phyloP scores from a whole-genome alignment of 106 monocot genomes.

The Hemerocallis citrina region DNA sequence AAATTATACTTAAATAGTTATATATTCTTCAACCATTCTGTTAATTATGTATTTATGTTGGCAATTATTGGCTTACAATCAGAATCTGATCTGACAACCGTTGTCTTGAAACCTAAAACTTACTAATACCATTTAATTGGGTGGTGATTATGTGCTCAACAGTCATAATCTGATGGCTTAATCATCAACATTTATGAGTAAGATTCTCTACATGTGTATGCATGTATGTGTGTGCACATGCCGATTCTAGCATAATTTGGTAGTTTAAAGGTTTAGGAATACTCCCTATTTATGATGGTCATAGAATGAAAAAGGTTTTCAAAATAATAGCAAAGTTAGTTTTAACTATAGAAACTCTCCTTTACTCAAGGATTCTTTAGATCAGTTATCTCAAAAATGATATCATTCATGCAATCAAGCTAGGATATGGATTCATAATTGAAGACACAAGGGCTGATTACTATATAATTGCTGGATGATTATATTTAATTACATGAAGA shows the following conservation, averaged over 20 bases:
- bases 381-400: no score
- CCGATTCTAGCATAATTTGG: not conserved
- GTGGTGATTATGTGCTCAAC: not conserved
- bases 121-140: not conserved
- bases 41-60: not conserved
- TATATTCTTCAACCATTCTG: not conserved
- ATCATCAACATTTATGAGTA: not conserved
- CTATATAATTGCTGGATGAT: no score
- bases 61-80: not conserved
- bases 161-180: not conserved
- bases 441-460: no score
- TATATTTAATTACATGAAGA: no score
- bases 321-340: no score
- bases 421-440: no score
- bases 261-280: not conserved
- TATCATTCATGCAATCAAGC: no score
- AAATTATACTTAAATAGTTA: not conserved
- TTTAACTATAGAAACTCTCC: not conserved
- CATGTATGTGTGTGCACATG: not conserved
- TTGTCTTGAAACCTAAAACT: no score
- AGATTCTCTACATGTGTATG: no score
- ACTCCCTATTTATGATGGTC: no score
- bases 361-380: not conserved
- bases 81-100: not conserved
- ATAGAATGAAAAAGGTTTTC: no score